These are phyloP conservation scores for Aspergillus glaucus DNA, from an alignment of 2,329 filamentous ascomycete species.

Conservation along the genomic window DNA sequence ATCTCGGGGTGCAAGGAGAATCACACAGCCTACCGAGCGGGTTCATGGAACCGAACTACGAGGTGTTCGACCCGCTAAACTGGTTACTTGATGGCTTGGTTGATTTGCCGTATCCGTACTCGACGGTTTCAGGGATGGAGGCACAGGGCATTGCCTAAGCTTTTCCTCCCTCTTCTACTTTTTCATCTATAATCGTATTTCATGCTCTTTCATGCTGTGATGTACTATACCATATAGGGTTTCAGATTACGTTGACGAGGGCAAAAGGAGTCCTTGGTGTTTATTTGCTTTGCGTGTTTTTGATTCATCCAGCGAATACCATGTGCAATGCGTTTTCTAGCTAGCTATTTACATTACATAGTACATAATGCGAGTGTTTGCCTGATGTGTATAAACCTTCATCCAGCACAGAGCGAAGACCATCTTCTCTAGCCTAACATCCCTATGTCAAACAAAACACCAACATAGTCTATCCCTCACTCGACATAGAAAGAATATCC, in stretches of 20 bases:
- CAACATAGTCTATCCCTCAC: too few relatives aligned
- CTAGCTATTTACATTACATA: background rate
- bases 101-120: slow-evolving; percentile 67
- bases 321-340: slow-evolving; percentile 1
- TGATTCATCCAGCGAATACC: background rate
- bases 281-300: background rate
- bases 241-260: slow-evolving; percentile 10
- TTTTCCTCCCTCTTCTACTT: slow-evolving; percentile 1
- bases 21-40: slow-evolving; percentile 34
- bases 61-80: slow-evolving; percentile 86
- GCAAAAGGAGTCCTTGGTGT: background rate
- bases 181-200: slow-evolving; percentile 10
- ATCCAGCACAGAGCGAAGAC: too few relatives aligned
- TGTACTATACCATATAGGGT: slow-evolving; percentile 16
- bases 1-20: slow-evolving; percentile 21
- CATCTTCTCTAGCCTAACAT: too few relatives aligned
- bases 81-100: slow-evolving; percentile 88
- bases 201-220: background rate
- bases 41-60: slow-evolving; percentile 66
- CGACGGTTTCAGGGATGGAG: slow-evolving; percentile 48
- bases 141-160: slow-evolving; percentile 31
- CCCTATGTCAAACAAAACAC: too few relatives aligned
- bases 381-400: too few relatives aligned
- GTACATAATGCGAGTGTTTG: background rate
- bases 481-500: too few relatives aligned